Base-by-base conservation (phyloP, 768 basidiomycete genomes). In the Kondoa subrosea region DNA sequence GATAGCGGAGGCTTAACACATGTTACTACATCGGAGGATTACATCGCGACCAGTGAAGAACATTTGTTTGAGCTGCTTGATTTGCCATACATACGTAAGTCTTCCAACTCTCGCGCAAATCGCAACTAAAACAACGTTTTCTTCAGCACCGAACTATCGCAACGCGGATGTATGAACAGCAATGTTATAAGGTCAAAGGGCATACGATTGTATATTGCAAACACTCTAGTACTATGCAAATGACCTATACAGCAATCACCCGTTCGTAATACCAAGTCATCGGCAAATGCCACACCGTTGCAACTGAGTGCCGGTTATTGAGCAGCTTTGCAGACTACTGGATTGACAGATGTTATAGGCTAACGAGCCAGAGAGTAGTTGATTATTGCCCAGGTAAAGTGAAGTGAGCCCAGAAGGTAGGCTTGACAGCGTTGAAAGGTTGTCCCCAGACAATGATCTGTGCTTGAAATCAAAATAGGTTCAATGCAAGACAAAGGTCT, bases 61-160 rank as follows among this genome's bases (percentile, higher is more conserved):
- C 69, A 71, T 17, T 65, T 71, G 27, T 71, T 71, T 33, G 68
- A 71, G 34, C 50, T 68, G 14, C 64, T 71, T 15, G 67, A 57
- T 3, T 50, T 71, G 17, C 64, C 65, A 25, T 71, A 71, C 34
- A 71, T 71, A 27, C 70, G 69, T 70, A 56, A 40, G 69, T 50
- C 40, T 50, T 50, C 21, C 40, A 50, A 50, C 40, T 8, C 40
- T 50, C 40, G 12, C 8, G 21, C 40, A 21, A 8, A 21, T 8
- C 40, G 8, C 40, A 21, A 21, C 40, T 50, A 21, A 50, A 8
- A 50, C 8, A 21, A 50, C 40, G 40, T 50, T 21, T n/a, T n/a
- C n/a, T n/a, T n/a, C 8, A 50, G 40, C 40, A 21, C 40, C 40
- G 21, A 50, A 50, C 21, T 50, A 50, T 50, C 8, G 40, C 12